Evolutionary conservation across 345 rosid genomes (phyloP), one percentile per base, ranked within the genome.

Genomic region (Erysimum cheiranthoides): DNA sequence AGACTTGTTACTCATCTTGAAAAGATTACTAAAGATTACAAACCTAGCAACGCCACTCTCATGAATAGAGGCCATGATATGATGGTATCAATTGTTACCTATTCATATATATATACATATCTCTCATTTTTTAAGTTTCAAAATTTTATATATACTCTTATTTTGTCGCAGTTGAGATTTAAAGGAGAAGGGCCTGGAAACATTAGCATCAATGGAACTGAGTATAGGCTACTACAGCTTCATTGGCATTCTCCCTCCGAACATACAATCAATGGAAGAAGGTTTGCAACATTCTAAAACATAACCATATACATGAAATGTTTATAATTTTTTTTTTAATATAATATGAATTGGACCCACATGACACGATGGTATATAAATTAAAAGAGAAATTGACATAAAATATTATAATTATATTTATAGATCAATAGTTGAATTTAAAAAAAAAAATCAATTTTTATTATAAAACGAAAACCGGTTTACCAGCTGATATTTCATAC

Each of bases 161-260:
- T 47, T 6, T 52, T 45, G 10, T 43, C 0, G 12, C 65, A 71
- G 66, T 3, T 70, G 78, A 86, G 85, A 90, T 69, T 92, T 47
- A 56, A 79, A 60, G 86, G 79, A 57, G 86, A 76, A 56, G 58
- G 70, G 0, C 86, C 89, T 1, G 93, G 94, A 54, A 84, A 78
- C 47, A 68, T 90, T 35, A 31, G 53, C 66, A 61, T 89, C 14
- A 87, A 84, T 72, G 84, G 81, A 16, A 80, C 70, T 0, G 61
- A 76, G 13, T 93, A 83, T 75, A 51, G 80, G 31, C 95, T 93
- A n/a, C 76, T 72, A 34, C 95, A 89, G 71, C 83, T 74, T 58
- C 96, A 93, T 53, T 93, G 98, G 96, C 93, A 90, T 77, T 83
- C 96, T 12, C 96, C 96, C 35, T 90, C 96, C 25, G 94, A 90